Evolutionary conservation across 306 rosid genomes (phyloP).

Genomic region (Quillaja saponaria): DNA sequence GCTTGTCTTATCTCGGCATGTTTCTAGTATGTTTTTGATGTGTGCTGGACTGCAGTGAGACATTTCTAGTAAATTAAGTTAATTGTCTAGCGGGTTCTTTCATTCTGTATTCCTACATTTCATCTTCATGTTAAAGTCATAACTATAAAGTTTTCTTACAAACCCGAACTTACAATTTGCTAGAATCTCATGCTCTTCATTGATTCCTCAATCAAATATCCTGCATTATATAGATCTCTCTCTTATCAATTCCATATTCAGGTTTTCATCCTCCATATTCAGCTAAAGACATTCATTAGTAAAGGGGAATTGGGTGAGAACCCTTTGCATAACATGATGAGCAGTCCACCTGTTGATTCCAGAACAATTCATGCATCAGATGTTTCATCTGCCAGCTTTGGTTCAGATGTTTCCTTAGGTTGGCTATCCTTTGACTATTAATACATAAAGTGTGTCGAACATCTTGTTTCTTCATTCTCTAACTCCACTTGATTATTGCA

Average conservation of each 20-base stretch:
- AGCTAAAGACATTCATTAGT: slow-evolving; percentile 55
- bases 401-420: slow-evolving; percentile 88
- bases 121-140: too few species aligned
- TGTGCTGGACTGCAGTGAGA: too few species aligned
- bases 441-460: slow-evolving; percentile 4
- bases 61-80: too few species aligned
- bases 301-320: slow-evolving; percentile 52
- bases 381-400: slow-evolving; percentile 70
- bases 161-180: slow-evolving; percentile 3
- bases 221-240: slow-evolving; percentile 13
- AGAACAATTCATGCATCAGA: slow-evolving; percentile 47
- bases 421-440: slow-evolving; percentile 18
- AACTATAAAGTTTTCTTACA: background rate
- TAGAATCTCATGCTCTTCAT: slow-evolving; percentile 22
- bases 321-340: slow-evolving; percentile 35
- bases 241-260: slow-evolving; percentile 41
- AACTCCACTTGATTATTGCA: slow-evolving; percentile 34
- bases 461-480: slow-evolving; percentile 14
- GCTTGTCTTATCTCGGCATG: background rate
- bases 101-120: too few species aligned
- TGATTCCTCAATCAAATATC: slow-evolving; percentile 17
- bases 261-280: slow-evolving; percentile 72
- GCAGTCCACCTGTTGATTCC: slow-evolving; percentile 41
- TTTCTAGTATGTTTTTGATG: too few species aligned
- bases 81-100: too few species aligned